These are phyloP conservation scores for Ophidiomyces ophidiicola DNA, from an alignment of 2,329 filamentous ascomycete genomes.

Conservation along the genomic window DNA sequence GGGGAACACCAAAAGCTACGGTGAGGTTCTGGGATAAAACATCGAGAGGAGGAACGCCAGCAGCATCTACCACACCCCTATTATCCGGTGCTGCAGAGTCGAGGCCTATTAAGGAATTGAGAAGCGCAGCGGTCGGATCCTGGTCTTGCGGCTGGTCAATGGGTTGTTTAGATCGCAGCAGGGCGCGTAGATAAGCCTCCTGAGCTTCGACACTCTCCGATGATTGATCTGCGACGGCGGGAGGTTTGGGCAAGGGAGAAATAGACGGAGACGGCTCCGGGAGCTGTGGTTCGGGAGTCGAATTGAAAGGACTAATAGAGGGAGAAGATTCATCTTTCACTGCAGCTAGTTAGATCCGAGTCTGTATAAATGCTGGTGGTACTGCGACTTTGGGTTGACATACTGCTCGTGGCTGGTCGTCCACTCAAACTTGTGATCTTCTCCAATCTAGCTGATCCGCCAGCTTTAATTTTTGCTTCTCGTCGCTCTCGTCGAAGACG, in stretches of 20 bases:
- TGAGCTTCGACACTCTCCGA: slow-evolving; percentile 29
- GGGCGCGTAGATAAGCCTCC: slow-evolving; percentile 33
- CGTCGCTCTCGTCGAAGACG: slow-evolving; percentile 51
- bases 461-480: slow-evolving; percentile 49
- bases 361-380: not conserved
- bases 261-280: slow-evolving; percentile 15
- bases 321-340: slow-evolving; percentile 19
- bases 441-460: slow-evolving; percentile 47
- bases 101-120: slow-evolving; percentile 26
- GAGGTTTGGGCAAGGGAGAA: slow-evolving; percentile 8
- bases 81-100: slow-evolving; percentile 15
- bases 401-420: slow-evolving; percentile 28
- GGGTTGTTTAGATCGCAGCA: slow-evolving; percentile 26
- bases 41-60: slow-evolving; percentile 14
- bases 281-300: slow-evolving; percentile 11
- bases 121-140: slow-evolving; percentile 29
- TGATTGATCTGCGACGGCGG: slow-evolving; percentile 20
- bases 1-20: slow-evolving; percentile 34
- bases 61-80: slow-evolving; percentile 14
- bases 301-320: slow-evolving; percentile 10
- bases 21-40: slow-evolving; percentile 24
- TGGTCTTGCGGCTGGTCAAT: slow-evolving; percentile 16
- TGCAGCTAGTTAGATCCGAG: slow-evolving; percentile 10
- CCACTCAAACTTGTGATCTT: slow-evolving; percentile 51
- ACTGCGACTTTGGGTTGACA: not conserved